These are phyloP conservation scores for Ichthyophthirius multifiliis DNA, from an alignment of 169 alveolate genomes.

Conservation along the genomic window DNA sequence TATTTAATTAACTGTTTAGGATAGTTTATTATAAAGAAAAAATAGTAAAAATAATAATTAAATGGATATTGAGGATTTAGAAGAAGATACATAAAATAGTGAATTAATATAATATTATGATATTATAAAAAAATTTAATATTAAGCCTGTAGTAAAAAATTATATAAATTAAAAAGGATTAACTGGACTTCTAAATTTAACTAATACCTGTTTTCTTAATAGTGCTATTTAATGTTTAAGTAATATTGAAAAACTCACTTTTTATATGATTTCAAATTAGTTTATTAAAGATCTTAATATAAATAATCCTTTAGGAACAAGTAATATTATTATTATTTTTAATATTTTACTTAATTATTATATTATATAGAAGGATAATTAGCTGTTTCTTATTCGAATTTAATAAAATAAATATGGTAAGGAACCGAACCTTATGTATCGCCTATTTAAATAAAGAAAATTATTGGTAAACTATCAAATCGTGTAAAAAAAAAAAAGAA, in stretches of 20 bases:
- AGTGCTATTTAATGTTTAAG: slow-evolving; percentile 59
- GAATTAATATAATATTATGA: neutral
- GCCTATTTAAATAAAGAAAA: slow-evolving; percentile 51
- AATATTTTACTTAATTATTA: neutral
- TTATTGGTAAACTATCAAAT: slow-evolving; percentile 24
- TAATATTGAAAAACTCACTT: slow-evolving; percentile 40
- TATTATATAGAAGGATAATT: slow-evolving; percentile 29
- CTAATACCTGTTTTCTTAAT: slow-evolving; percentile 78
- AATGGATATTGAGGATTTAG: no score
- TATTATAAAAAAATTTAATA: slow-evolving; percentile 15
- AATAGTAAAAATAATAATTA: no score
- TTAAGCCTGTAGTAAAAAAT: neutral
- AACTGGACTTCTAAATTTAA: slow-evolving; percentile 60
- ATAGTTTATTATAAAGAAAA: no score
- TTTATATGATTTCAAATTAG: slow-evolving; percentile 18
- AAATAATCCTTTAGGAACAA: slow-evolving; percentile 41
- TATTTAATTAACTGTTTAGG: no score
- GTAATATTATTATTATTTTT: neutral
- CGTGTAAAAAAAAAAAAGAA: neutral
- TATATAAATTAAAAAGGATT: slow-evolving; percentile 35
- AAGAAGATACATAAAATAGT: no score
- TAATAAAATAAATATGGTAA: slow-evolving; percentile 34
- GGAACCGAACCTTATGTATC: slow-evolving; percentile 22
- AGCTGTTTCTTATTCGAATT: slow-evolving; percentile 45
- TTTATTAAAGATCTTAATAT: slow-evolving; percentile 34